Conservation (phyloP, 2,329 filamentous ascomycete species). For the Ceratocystis papillata region DNA sequence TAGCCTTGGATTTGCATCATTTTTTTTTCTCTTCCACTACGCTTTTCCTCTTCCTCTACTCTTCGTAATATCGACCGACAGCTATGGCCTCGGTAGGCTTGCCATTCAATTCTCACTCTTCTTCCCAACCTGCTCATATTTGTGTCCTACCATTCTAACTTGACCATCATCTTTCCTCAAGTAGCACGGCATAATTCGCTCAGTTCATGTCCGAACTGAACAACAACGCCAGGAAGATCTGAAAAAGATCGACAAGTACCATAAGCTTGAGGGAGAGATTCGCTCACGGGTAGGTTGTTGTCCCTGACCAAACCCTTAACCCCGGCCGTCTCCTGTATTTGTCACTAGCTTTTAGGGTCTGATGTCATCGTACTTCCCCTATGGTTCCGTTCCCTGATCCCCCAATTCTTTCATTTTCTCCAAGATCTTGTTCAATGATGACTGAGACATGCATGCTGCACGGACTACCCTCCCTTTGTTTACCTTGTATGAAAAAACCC, state of each 20-base stretch:
- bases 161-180: background rate
- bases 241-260: conserved; percentile 66
- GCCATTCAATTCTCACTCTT: background rate
- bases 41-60: background rate
- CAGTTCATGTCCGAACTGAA: conserved; percentile 50
- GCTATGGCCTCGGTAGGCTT: conserved; percentile 21
- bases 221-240: conserved; percentile 61
- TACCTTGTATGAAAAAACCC: background rate
- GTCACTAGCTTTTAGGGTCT: background rate
- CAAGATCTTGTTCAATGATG: background rate
- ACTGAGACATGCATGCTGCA: conserved; percentile 7
- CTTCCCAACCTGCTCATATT: background rate
- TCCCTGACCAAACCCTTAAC: background rate
- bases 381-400: background rate
- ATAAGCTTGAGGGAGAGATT: conserved; percentile 56
- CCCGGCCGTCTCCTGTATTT: background rate
- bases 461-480: conserved; percentile 2
- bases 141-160: background rate
- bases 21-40: too few relatives aligned
- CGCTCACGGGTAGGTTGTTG: conserved; percentile 46
- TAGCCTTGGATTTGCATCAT: too few relatives aligned
- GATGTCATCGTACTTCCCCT: background rate
- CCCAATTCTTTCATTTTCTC: background rate
- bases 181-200: conserved; percentile 75
- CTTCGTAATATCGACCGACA: background rate